A percentile compares a stretch with the other conserved stretches of the same genome.
phyloP scores from a whole-genome alignment of 768 basidiomycete genomes.

The Suillus subalutaceus region DNA sequence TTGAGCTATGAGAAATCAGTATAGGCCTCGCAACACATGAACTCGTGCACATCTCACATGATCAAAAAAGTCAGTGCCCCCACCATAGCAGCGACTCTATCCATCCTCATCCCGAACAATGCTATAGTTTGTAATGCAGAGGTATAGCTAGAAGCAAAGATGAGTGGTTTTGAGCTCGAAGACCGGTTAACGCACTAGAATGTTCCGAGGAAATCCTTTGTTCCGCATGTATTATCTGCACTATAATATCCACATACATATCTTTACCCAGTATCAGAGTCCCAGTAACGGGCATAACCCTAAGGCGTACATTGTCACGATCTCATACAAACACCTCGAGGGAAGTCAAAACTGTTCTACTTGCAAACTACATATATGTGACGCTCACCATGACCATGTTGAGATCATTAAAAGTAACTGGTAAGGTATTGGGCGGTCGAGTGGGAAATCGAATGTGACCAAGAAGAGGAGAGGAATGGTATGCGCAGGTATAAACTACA shows the following conservation, averaged over 20 bases:
- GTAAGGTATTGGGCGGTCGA: slow-evolving; percentile 58
- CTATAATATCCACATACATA: slow-evolving; percentile 47
- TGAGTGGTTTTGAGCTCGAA: slow-evolving; percentile 9
- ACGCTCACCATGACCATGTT: slow-evolving; percentile 64
- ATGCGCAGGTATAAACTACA: slow-evolving; percentile 56
- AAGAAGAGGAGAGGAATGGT: slow-evolving; percentile 66
- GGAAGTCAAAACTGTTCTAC: slow-evolving; percentile 16
- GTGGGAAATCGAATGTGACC: slow-evolving; percentile 74
- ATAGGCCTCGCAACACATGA: slow-evolving; percentile 29
- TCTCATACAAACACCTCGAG: slow-evolving; percentile 59
- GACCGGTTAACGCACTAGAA: slow-evolving; percentile 33
- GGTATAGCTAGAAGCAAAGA: slow-evolving; percentile 25
- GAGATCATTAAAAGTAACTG: slow-evolving; percentile 61
- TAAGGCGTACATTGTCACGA: slow-evolving; percentile 46
- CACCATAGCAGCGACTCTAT: slow-evolving; percentile 65
- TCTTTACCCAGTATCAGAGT: slow-evolving; percentile 29
- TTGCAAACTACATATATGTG: slow-evolving; percentile 3
- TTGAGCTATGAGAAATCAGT: slow-evolving; percentile 27
- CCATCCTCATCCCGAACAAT: slow-evolving; percentile 69
- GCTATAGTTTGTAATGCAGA: slow-evolving; percentile 58
- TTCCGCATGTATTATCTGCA: slow-evolving; percentile 41
- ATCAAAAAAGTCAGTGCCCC: slow-evolving; percentile 60
- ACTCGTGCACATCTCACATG: slow-evolving; percentile 39
- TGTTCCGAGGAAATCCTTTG: slow-evolving; percentile 41
- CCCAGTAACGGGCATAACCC: background rate